Percentiles rank a stretch among this genome's conserved stretches.
Evolutionary conservation across 164 flowering plant species (phyloP).

Genomic region (Saururus chinensis): DNA sequence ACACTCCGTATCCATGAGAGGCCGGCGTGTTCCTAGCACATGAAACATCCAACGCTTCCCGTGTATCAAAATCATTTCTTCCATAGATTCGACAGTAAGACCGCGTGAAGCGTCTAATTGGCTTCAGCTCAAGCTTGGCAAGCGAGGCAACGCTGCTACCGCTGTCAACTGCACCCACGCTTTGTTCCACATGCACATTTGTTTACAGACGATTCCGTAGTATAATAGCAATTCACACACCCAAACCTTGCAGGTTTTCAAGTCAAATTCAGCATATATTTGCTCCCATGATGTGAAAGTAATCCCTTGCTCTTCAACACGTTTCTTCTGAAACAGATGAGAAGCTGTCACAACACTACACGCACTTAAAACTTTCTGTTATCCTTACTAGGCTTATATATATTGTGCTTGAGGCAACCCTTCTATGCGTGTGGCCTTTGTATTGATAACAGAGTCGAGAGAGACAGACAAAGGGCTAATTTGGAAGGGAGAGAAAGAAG

Average conservation of each 20-base stretch:
- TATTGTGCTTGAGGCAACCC: background rate
- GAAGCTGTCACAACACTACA: background rate
- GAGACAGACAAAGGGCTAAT: background rate
- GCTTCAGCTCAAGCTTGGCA: no score
- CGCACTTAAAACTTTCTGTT: background rate
- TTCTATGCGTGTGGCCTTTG: background rate
- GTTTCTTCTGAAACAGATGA: background rate
- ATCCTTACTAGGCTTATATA: background rate
- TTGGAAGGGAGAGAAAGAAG: background rate
- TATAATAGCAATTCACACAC: background rate
- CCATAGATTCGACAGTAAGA: no score
- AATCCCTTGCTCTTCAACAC: background rate
- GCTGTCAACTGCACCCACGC: background rate
- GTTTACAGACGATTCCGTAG: background rate
- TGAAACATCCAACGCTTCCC: background rate
- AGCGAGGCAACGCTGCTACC: no score
- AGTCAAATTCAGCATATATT: background rate
- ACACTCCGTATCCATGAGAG: background rate
- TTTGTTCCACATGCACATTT: background rate
- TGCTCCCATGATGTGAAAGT: background rate
- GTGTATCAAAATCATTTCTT: background rate
- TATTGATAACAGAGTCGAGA: no score
- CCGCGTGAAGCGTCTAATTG: no score
- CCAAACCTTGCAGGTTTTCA: background rate
- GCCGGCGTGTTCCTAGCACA: no score